These are phyloP conservation scores for Blastobotrys peoriensis DNA, from an alignment of 805 yeast species.

Conservation along the genomic window DNA sequence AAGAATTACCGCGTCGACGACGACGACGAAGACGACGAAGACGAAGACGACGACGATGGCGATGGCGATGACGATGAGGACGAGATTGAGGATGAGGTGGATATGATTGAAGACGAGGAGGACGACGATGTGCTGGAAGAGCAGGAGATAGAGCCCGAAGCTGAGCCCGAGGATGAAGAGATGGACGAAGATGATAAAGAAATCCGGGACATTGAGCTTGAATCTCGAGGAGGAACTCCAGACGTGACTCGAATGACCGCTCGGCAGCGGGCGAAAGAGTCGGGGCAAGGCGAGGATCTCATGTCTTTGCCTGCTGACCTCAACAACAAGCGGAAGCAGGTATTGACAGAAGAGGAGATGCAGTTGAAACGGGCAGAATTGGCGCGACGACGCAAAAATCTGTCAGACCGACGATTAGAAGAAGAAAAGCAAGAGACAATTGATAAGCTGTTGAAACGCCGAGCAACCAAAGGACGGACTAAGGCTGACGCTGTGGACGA, in stretches of 20 bases:
- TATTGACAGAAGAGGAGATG: conserved; percentile 76
- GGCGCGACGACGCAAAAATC: conserved; percentile 81
- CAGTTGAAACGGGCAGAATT: conserved; percentile 78
- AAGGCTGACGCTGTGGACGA: conserved; percentile 18
- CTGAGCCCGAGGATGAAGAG: conserved; percentile 10
- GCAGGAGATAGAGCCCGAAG: conserved; percentile 19
- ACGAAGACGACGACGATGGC: conserved; percentile 15
- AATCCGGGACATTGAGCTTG: conserved; percentile 11
- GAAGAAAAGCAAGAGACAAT: conserved; percentile 91
- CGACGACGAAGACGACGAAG: conserved; percentile 13
- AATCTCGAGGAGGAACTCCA: conserved; percentile 12
- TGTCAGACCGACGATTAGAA: conserved; percentile 73
- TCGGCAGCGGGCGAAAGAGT: conserved; percentile 32
- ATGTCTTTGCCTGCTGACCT: conserved; percentile 26
- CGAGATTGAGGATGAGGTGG: conserved; percentile 15
- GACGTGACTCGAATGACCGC: conserved; percentile 32
- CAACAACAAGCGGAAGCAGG: conserved; percentile 43
- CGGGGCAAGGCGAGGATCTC: conserved; percentile 26
- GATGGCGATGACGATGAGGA: conserved; percentile 16
- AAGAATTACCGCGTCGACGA: conserved; percentile 6
- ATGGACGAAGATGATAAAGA: conserved; percentile 18
- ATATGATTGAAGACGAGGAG: conserved; percentile 20
- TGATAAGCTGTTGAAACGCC: conserved; percentile 74
- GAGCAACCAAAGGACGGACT: conserved; percentile 48
- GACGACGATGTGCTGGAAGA: conserved; percentile 18